Evolutionary conservation across 148 eudicot genomes (phyloP), one percentile per base, ranked within the genome.

Genomic region (Silene uniflora): DNA sequence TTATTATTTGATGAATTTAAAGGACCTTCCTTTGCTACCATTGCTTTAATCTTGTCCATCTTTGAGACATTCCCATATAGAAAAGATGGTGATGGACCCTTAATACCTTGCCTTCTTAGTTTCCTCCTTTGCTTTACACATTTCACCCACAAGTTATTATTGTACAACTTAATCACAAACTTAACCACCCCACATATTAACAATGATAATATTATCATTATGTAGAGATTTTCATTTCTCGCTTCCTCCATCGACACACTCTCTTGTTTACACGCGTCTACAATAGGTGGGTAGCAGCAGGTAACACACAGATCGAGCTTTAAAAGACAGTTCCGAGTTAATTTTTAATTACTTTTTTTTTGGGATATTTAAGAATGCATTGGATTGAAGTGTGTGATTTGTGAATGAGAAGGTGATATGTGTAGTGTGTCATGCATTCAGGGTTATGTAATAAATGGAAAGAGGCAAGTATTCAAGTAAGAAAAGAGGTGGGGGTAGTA

Each of bases 71-170:
- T 92, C 23, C 97, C 97, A 75, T 88, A 80, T 0, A 85, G 22
- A 22, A 86, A 66, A 47, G 87, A 86, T 8, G 94, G 92, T 49
- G 76, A 77, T 66, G 97, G 97, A 19, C 97, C 97, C 80, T 49
- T 82, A 18, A 92, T 86, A 2, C 97, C 97, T 74, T 87, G 89
- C 21, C 73, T 80, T 74, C 47, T 78, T 59, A 92, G 88, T 81
- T 67, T 85, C 78, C 82, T 73, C 64, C 90, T 63, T 25, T 84
- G 80, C 46, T 60, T 84, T 72, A 73, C 73, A 39, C 79, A 79
- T 72, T 79, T 83, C 2, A 87, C 21, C 90, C 89, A 85, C 42
- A 74, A 9, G 23, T 23, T 73, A 42, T 79, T 79, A 22, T 39
- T 77, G 35, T 70, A 77, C 3, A 81, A 9, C 46, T 60, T 35